phyloP scores from a whole-genome alignment of 2,329 filamentous ascomycete species.

The Xylariaceae sp. region DNA sequence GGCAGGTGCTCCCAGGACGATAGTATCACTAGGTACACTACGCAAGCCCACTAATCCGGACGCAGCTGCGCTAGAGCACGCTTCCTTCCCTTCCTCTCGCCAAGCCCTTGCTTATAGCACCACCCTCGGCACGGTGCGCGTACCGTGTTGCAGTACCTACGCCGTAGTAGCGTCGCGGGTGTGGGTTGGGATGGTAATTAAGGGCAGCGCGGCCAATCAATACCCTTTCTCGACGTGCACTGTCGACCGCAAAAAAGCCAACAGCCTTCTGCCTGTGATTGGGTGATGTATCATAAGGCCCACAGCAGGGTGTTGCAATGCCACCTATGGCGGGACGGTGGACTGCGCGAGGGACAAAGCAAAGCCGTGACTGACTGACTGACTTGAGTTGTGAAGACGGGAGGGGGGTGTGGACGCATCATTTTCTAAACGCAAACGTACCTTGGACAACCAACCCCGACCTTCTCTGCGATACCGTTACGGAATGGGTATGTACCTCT shows the following conservation, averaged over 20 bases:
- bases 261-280: slow-evolving; percentile 6
- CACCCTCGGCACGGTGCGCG: background rate
- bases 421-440: background rate
- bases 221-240: background rate
- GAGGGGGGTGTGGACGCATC: background rate
- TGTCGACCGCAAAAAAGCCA: background rate
- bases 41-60: too few species aligned
- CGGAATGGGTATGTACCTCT: background rate
- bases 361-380: background rate
- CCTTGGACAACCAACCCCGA: background rate
- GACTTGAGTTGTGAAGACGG: too few species aligned
- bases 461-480: background rate
- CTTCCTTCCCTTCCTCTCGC: background rate
- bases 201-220: background rate
- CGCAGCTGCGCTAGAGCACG: background rate
- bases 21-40: background rate
- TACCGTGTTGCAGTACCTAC: background rate
- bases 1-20: background rate
- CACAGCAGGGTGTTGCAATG: slow-evolving; percentile 6
- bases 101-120: background rate
- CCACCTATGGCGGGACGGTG: background rate
- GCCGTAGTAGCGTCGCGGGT: too few species aligned
- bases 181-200: background rate
- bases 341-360: background rate
- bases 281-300: slow-evolving; percentile 3